Conservation (phyloP, 768 basidiomycete genomes). For the Mycena rosella region DNA sequence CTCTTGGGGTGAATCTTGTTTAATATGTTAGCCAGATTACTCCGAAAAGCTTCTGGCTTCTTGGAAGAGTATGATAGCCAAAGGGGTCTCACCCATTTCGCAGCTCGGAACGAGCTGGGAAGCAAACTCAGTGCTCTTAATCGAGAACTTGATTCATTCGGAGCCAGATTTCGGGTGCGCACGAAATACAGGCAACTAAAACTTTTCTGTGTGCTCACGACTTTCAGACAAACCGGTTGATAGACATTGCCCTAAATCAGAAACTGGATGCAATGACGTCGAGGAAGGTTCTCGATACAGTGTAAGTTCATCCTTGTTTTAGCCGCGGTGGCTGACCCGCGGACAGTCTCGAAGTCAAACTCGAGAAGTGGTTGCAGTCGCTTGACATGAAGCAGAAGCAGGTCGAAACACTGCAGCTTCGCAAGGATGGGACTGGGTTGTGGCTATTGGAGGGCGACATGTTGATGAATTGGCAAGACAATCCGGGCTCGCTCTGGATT, state of each 20-base stretch:
- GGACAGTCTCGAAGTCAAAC: background rate
- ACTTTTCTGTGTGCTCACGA: background rate
- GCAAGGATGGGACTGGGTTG: constrained; percentile 3
- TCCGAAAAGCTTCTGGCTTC: no score
- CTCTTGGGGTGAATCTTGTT: no score
- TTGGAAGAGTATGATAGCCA: no score
- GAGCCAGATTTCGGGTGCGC: constrained; percentile 14
- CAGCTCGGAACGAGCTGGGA: no score
- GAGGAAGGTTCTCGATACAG: background rate
- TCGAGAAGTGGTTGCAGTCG: constrained; percentile 3
- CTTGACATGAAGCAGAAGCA: constrained; percentile 14
- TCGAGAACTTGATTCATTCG: constrained; percentile 13
- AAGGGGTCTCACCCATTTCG: no score
- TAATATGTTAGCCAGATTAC: no score
- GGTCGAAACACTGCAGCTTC: background rate
- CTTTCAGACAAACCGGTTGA: constrained; percentile 15
- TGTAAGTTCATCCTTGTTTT: background rate
- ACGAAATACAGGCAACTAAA: background rate
- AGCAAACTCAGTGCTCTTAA: no score
- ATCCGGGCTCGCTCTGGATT: constrained; percentile 4
- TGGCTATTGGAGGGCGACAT: background rate
- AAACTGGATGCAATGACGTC: background rate
- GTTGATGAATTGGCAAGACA: constrained; percentile 21
- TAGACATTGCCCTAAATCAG: constrained; percentile 15
- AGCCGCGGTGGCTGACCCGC: background rate